A percentile compares a stretch with the other conserved stretches of the same genome.
Conservation (phyloP, 1,139 yeast species). For the Protomyces arabidopsidicola region DNA sequence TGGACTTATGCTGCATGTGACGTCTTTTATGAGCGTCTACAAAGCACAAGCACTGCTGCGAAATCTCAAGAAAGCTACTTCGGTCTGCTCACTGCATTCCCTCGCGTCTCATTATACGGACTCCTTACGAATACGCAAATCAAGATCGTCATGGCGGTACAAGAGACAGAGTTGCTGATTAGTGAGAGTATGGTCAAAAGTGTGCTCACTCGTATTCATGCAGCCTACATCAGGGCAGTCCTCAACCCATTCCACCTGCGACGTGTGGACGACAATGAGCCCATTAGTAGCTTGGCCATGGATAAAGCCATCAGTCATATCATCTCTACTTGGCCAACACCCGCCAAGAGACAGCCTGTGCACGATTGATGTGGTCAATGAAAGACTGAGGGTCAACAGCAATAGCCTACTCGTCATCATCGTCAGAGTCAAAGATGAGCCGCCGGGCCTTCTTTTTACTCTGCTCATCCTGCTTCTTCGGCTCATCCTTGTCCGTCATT, state of each 20-base stretch:
- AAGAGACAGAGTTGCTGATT: not conserved
- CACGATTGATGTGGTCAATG: not conserved
- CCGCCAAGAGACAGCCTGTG: not conserved
- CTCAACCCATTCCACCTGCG: constrained; percentile 21
- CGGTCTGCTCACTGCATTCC: constrained; percentile 43
- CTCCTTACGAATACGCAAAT: constrained; percentile 43
- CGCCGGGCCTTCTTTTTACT: not conserved
- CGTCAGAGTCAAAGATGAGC: not conserved
- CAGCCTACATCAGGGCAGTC: constrained; percentile 18
- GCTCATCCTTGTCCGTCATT: constrained; percentile 35
- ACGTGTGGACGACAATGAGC: constrained; percentile 23
- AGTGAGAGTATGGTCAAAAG: constrained; percentile 4
- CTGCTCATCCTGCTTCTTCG: not conserved
- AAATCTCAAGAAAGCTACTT: constrained; percentile 38
- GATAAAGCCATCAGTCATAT: constrained; percentile 11
- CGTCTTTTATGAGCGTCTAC: constrained; percentile 8
- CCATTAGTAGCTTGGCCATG: constrained; percentile 9
- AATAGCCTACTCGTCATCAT: not conserved
- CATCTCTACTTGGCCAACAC: constrained; percentile 6
- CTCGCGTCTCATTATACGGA: constrained; percentile 45
- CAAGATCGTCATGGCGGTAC: constrained; percentile 36
- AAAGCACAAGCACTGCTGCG: not conserved
- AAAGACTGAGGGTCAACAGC: too few relatives aligned
- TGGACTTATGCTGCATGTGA: constrained; percentile 21
- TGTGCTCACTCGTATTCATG: constrained; percentile 2